These are phyloP conservation scores for Oxyria digyna DNA, from an alignment of 148 eudicot species.

Conservation along the genomic window DNA sequence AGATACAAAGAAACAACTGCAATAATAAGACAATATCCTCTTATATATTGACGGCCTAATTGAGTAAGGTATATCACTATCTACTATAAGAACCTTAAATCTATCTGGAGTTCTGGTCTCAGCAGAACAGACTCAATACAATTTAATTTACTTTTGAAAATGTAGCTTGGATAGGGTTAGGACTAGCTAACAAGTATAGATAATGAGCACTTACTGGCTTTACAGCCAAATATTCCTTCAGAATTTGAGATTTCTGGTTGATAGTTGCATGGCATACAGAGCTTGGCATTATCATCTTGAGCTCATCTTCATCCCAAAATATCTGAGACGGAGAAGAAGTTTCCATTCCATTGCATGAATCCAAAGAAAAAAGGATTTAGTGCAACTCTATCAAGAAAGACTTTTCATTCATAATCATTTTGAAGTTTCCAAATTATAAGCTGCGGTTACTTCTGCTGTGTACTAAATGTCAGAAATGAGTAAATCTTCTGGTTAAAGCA, in stretches of 20 bases:
- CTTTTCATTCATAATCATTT: background rate
- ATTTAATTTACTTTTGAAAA: background rate
- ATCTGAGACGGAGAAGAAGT: conserved; percentile 25
- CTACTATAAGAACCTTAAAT: background rate
- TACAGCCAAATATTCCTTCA: conserved; percentile 32
- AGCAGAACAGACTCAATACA: no score
- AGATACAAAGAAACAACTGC: background rate
- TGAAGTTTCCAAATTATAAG: no score
- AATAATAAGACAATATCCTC: background rate
- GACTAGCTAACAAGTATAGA: background rate
- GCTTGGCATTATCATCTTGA: conserved; percentile 60
- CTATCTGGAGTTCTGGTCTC: no score
- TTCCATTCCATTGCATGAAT: background rate
- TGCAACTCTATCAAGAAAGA: background rate
- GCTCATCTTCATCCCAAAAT: conserved; percentile 58
- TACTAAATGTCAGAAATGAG: background rate
- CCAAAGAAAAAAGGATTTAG: background rate
- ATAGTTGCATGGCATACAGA: conserved; percentile 41
- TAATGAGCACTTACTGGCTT: conserved; percentile 31
- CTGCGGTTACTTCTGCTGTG: background rate
- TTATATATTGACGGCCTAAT: background rate
- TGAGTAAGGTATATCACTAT: background rate
- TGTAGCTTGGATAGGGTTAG: background rate
- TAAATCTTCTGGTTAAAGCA: background rate
- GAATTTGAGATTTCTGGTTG: conserved; percentile 31